Evolutionary conservation across 805 yeast species (phyloP), one percentile per base, ranked within the genome.

Genomic region (Ogataea methylovora): DNA sequence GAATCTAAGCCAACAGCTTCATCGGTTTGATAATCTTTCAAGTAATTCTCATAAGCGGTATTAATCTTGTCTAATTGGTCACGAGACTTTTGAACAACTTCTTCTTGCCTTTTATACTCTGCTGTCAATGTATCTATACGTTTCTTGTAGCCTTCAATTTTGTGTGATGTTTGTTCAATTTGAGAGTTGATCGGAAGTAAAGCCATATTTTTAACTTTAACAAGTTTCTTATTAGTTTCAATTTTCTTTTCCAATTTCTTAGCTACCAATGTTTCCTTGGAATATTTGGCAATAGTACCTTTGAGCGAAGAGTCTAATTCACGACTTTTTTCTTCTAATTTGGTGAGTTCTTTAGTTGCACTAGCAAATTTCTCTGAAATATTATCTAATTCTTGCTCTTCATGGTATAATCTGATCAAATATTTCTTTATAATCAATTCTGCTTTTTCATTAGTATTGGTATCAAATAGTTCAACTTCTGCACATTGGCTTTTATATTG

Each of bases 401-500:
- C 63, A 48, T 81, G 84, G 48, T 65, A 82, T 10, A 87, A 56
- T 43, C 76, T 74, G 67, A 83, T 77, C 22, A 88, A 52, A 28
- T 78, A 71, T 19, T 69, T 71, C 9, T 62, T 52, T 29, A 66
- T 61, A n/a, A 73, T 64, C 16, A 73, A 45, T 8, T 66, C 56
- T 9, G 62, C 56, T 43, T 70, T 73, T 42, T 75, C 76, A 2
- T 54, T 55, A 5, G 76, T 49, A 47, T 73, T 77, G 23, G 60
- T 52, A 43, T 79, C 80, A 53, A 76, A 86, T 37, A 69, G 61
- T 38, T 77, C 83, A 31, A 82, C 81, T 52, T 86, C 92, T 5
- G 63, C 63, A 45, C 80, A 67, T 51, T 86, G 94, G 39, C 76
- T 85, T 43, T 75, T 76, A 47, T 85, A 85, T 46, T 79, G 88